Conservation (phyloP, 2,329 filamentous ascomycete species). For the Amauroascus verrucosus region DNA sequence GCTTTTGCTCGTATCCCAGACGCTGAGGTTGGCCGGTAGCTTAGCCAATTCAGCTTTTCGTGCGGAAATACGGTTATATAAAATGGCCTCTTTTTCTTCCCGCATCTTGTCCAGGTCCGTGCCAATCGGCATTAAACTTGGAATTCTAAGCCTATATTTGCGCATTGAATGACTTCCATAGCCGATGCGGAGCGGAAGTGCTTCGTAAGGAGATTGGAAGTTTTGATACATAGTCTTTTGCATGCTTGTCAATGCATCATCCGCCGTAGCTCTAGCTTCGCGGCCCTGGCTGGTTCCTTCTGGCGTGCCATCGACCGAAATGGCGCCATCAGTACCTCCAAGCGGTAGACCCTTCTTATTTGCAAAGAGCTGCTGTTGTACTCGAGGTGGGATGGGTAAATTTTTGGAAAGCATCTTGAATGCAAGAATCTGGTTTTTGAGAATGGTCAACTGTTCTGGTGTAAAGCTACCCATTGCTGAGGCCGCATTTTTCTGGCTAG, state of each 20-base stretch:
- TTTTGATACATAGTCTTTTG: constrained; percentile 52
- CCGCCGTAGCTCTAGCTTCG: constrained; percentile 9
- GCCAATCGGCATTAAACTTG: constrained; percentile 78
- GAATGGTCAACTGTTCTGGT: constrained; percentile 63
- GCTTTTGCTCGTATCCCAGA: constrained; percentile 66
- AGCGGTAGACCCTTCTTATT: constrained; percentile 34
- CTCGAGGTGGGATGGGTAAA: constrained; percentile 61
- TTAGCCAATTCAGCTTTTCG: constrained; percentile 75
- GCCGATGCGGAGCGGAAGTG: constrained; percentile 52
- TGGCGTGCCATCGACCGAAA: constrained; percentile 31
- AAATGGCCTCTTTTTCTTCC: constrained; percentile 74
- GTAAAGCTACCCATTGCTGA: constrained; percentile 53
- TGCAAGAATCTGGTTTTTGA: constrained; percentile 79
- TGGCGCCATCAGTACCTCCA: constrained; percentile 22
- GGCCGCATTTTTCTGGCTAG: constrained; percentile 24
- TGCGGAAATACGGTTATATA: constrained; percentile 82
- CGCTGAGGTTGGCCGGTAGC: constrained; percentile 72
- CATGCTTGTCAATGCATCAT: constrained; percentile 22
- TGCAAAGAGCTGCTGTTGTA: constrained; percentile 75
- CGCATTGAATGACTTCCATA: constrained; percentile 71
- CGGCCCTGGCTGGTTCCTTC: constrained; percentile 30
- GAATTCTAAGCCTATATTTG: constrained; percentile 67
- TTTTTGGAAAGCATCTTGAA: constrained; percentile 89
- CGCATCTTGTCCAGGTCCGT: constrained; percentile 77
- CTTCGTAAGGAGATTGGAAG: constrained; percentile 61